Conservation (phyloP, 768 basidiomycete species). For the Trametes gibbosa region DNA sequence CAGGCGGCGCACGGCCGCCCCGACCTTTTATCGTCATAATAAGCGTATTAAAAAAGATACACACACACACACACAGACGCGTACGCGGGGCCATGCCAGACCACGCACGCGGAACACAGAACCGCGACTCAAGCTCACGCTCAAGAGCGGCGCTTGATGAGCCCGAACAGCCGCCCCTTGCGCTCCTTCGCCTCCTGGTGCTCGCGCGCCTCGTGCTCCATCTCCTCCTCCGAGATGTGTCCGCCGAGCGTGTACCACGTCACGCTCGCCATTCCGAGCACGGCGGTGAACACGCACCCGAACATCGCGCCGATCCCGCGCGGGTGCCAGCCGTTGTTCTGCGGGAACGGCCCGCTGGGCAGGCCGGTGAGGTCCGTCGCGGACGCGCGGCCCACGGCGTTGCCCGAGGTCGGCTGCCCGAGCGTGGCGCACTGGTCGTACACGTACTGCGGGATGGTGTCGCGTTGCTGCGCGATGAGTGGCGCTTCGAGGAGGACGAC, state of each 20-base stretch:
- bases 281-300: conserved; percentile 76
- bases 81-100: too few relatives aligned
- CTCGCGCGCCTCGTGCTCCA: conserved; percentile 65
- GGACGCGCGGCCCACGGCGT: conserved; percentile 80
- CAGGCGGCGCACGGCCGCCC: background rate
- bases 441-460: conserved; percentile 53
- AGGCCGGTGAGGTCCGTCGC: conserved; percentile 68
- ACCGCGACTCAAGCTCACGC: background rate
- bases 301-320: conserved; percentile 76
- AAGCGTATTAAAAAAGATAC: background rate
- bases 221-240: conserved; percentile 72
- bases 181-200: conserved; percentile 56
- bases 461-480: conserved; percentile 56
- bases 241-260: conserved; percentile 87
- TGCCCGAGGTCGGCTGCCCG: conserved; percentile 63
- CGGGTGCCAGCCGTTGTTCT: conserved; percentile 68
- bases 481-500: conserved; percentile 85
- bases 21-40: conserved; percentile 1
- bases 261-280: conserved; percentile 79
- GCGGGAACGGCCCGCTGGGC: conserved; percentile 66
- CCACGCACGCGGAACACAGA: background rate
- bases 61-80: background rate
- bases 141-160: conserved; percentile 19
- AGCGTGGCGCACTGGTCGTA: conserved; percentile 71
- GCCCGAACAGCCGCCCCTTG: conserved; percentile 45